Conservation (phyloP, 1,284 basidiomycete genomes). For the Papiliotrema nemorosa region DNA sequence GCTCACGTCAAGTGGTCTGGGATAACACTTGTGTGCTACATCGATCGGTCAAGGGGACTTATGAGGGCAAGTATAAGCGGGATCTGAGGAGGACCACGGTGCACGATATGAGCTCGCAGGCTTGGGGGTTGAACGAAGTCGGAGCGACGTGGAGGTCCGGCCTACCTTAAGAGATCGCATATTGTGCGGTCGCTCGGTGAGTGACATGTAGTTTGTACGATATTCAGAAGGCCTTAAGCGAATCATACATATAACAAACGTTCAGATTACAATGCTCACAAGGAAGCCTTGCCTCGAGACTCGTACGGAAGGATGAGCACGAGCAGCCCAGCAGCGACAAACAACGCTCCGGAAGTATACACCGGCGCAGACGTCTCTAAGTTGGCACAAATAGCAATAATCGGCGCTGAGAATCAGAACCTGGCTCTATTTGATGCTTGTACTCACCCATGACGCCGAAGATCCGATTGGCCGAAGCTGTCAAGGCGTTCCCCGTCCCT, state of each 20-base stretch:
- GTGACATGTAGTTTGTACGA: too few relatives aligned
- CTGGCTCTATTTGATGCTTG: not conserved
- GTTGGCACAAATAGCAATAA: constrained; percentile 31
- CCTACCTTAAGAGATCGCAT: constrained; percentile 5
- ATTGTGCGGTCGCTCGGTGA: too few relatives aligned
- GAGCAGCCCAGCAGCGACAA: constrained; percentile 61
- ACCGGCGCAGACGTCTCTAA: constrained; percentile 61
- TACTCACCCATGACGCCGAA: constrained; percentile 50
- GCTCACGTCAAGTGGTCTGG: constrained; percentile 18
- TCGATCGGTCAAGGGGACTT: constrained; percentile 9
- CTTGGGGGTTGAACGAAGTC: constrained; percentile 20
- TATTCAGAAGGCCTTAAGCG: too few relatives aligned
- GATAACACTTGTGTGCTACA: constrained; percentile 23
- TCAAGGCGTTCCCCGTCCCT: constrained; percentile 63
- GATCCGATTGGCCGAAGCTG: constrained; percentile 58
- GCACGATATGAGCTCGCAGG: constrained; percentile 17
- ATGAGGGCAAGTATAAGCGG: constrained; percentile 19
- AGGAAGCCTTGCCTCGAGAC: constrained; percentile 63
- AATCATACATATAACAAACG: constrained; percentile 29
- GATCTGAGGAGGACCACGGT: constrained; percentile 22
- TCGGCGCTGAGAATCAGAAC: constrained; percentile 19
- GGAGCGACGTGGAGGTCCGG: constrained; percentile 20
- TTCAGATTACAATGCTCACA: too few relatives aligned
- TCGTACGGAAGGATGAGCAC: constrained; percentile 68
- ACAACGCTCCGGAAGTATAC: constrained; percentile 64